Percentiles rank a stretch among this genome's conserved stretches.
Conservation (phyloP, 2,329 filamentous ascomycete species). For the Sporothrix euskadiensis region DNA sequence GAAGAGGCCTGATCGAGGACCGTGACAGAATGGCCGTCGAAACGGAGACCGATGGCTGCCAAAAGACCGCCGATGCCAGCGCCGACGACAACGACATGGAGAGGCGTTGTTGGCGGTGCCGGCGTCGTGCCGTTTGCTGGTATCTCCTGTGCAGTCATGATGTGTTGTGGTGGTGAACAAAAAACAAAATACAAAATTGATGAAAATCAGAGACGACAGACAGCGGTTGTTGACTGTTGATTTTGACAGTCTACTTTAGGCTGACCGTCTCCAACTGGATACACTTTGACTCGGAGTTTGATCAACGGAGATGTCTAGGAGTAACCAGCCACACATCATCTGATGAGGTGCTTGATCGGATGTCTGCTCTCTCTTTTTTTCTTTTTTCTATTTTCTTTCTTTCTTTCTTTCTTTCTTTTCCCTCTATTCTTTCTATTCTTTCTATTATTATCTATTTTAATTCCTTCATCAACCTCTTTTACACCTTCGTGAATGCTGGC, state of each 20-base stretch:
- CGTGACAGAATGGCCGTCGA: constrained; percentile 27
- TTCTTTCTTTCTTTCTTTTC: background rate
- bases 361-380: background rate
- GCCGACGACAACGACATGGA: constrained; percentile 31
- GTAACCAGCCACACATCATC: background rate
- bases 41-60: constrained; percentile 25
- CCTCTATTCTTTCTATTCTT: background rate
- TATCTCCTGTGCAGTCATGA: background rate
- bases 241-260: background rate
- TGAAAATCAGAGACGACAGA: background rate
- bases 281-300: background rate
- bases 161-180: background rate
- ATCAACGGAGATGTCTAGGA: background rate
- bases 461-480: background rate
- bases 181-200: background rate
- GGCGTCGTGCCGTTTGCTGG: background rate
- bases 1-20: constrained; percentile 29
- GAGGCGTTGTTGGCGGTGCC: background rate
- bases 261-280: background rate
- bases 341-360: background rate
- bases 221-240: background rate
- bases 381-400: background rate
- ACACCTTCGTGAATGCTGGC: background rate
- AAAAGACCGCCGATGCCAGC: constrained; percentile 31
- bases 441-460: background rate